Conservation (phyloP, 2,329 filamentous ascomycete species). For the Fusarium sp. region DNA sequence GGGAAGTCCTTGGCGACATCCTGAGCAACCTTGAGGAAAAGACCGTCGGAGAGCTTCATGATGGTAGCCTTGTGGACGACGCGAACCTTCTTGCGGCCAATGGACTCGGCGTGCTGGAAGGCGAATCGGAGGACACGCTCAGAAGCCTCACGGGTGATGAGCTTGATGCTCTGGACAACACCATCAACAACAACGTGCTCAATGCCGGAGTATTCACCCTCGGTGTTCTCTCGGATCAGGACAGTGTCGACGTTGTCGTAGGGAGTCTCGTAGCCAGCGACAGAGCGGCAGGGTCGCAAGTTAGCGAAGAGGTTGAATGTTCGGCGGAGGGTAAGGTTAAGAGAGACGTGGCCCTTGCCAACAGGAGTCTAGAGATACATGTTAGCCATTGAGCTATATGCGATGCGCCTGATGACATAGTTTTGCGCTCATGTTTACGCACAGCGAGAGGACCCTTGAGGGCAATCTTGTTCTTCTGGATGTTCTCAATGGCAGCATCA, state of each 20-base stretch:
- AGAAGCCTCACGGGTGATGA: slow-evolving; percentile 94
- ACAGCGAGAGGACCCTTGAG: slow-evolving; percentile 97
- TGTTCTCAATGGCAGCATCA: slow-evolving; percentile 90
- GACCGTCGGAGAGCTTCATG: slow-evolving; percentile 99
- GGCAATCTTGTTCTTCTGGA: slow-evolving; percentile 95
- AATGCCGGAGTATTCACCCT: slow-evolving; percentile 99
- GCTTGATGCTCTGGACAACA: slow-evolving; percentile 99
- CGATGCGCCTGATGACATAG: slow-evolving; percentile 14
- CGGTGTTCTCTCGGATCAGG: slow-evolving; percentile 98
- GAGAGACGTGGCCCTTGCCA: slow-evolving; percentile 98
- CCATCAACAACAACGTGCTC: slow-evolving; percentile 98
- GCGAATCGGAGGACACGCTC: slow-evolving; percentile 97
- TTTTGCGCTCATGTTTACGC: slow-evolving; percentile 55
- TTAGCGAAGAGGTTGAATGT: slow-evolving; percentile 99
- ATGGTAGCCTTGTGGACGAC: slow-evolving; percentile 99
- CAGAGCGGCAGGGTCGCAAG: slow-evolving; percentile 95
- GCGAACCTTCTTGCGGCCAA: slow-evolving; percentile 96
- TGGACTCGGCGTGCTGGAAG: slow-evolving; percentile 95
- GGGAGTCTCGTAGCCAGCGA: slow-evolving; percentile 97
- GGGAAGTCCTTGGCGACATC: slow-evolving; percentile 96
- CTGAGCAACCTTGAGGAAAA: slow-evolving; percentile 90
- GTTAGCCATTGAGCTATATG: slow-evolving; percentile 29
- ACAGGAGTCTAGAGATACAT: slow-evolving; percentile 77
- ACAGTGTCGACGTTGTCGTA: slow-evolving; percentile 98
- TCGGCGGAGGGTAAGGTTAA: slow-evolving; percentile 97